These are phyloP conservation scores for Colletotrichum lupini DNA, from an alignment of 2,329 filamentous ascomycete species.

Conservation along the genomic window DNA sequence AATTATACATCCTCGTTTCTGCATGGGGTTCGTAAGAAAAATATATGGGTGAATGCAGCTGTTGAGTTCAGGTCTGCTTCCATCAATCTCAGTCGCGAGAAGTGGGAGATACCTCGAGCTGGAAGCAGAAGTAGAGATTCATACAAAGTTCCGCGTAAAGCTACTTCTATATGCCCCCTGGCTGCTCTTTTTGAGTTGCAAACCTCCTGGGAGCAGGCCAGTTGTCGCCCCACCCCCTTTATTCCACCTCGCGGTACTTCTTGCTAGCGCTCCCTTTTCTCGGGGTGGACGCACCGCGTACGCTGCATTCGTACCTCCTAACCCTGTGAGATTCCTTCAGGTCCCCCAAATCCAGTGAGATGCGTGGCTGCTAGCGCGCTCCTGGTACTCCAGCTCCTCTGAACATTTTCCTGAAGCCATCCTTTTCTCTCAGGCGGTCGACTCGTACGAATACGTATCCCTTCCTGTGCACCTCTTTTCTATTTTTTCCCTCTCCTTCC, in stretches of 20 bases:
- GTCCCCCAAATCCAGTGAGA: conserved; percentile 1
- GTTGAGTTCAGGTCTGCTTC: neutral
- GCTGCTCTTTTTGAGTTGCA: conserved; percentile 18
- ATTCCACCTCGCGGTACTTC: conserved; percentile 18
- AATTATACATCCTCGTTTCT: neutral
- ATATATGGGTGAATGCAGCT: neutral
- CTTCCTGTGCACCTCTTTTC: neutral
- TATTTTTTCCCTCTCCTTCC: neutral
- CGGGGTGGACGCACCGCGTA: conserved; percentile 8
- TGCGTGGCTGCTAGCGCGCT: neutral
- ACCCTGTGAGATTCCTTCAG: conserved; percentile 24
- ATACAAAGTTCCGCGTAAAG: neutral
- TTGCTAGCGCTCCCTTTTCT: conserved; percentile 25
- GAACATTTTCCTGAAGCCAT: conserved; percentile 28
- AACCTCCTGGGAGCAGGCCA: conserved; percentile 25
- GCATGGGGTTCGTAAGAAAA: neutral
- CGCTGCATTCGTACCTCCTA: conserved; percentile 30
- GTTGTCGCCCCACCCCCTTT: conserved; percentile 26
- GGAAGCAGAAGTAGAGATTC: neutral
- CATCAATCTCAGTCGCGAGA: neutral
- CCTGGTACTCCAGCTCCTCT: conserved; percentile 19
- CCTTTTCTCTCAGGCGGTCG: neutral
- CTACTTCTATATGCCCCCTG: neutral
- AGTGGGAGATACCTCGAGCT: neutral
- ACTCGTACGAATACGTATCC: neutral